Conservation (phyloP, 2,329 filamentous ascomycete species). For the Penicillium digitatum region DNA sequence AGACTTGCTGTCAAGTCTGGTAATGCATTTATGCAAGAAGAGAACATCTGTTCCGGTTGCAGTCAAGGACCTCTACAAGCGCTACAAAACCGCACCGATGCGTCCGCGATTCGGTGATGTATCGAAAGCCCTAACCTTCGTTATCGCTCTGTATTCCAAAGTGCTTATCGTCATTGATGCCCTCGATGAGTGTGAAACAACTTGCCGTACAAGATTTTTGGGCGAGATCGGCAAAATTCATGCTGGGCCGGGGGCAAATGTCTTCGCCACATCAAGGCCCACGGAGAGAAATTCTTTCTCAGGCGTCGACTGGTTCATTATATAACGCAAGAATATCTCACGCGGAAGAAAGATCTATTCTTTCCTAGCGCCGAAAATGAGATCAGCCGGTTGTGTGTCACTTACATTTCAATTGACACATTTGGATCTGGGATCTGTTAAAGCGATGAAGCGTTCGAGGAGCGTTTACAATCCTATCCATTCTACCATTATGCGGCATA, state of each 20-base stretch:
- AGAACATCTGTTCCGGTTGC: conserved; percentile 21
- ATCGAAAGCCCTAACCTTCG: conserved; percentile 10
- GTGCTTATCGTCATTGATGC: conserved; percentile 33
- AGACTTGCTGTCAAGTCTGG: conserved; percentile 33
- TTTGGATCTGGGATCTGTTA: not conserved
- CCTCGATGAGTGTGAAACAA: conserved; percentile 28
- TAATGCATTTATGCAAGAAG: conserved; percentile 39
- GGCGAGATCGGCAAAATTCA: conserved; percentile 23
- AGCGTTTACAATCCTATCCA: not conserved
- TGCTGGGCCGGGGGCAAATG: conserved; percentile 11
- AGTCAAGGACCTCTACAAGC: conserved; percentile 30
- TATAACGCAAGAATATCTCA: conserved; percentile 34
- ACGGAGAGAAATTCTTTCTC: conserved; percentile 20
- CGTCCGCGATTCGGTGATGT: conserved; percentile 28
- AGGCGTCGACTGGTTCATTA: conserved; percentile 36
- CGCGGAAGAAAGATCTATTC: conserved; percentile 5
- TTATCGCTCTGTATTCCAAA: conserved; percentile 17
- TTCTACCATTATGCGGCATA: not conserved
- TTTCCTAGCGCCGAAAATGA: conserved; percentile 3
- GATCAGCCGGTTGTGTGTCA: not conserved
- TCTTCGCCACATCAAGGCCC: conserved; percentile 35
- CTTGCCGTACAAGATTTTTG: conserved; percentile 6
- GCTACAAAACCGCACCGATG: conserved; percentile 10
- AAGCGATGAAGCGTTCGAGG: not conserved
- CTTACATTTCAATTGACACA: not conserved